Base-by-base conservation (phyloP, 371 early-diverging fungal species). In the Circinella umbellata region DNA sequence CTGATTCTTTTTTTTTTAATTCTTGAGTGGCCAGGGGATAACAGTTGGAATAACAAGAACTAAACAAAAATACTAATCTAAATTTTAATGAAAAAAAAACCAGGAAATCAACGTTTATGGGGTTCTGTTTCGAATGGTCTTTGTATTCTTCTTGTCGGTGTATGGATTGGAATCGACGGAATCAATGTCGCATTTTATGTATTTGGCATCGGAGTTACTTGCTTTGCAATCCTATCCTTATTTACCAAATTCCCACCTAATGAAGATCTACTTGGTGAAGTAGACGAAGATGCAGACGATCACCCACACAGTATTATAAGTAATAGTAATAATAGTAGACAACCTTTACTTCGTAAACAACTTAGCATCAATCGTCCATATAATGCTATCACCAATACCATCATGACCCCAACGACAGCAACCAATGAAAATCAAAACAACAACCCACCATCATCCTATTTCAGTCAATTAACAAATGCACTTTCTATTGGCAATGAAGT, bases 91-190 rank as follows among this genome's bases (percentile, higher is more conserved):
- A n/a, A n/a, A n/a, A n/a, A n/a, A n/a, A n/a, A 8, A 5, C 20
- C 4, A 82, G 82, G 82, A 13, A 76, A 76, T 46, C 83, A 82
- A 60, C 69, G 83, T n/a, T 42, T 82, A 47, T 82, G 83, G 83
- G 83, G 83, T 3, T 80, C 80, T 3, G 67, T 82, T 18, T 80
- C 83, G 8, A 80, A 80, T 53, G 83, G 80, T 10, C 59, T 75
- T 15, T 69, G 69, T 39, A 77, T 82, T 3, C 64, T 82, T 5
- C 20, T 76, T 8, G 83, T 80, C 2, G 83, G 83, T 17, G 60
- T 78, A 3, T 60, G 80, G 68, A 76, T 82, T 55, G 69, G 73
- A 1, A 17, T 46, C 1, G 55, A 67, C 7, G 80, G 79, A 13
- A 77, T 83, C 48, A 66, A 74, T 38, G 65, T 63, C 47, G 75